Conservation (phyloP, 768 basidiomycete genomes). For the Collybiopsis luxurians region DNA sequence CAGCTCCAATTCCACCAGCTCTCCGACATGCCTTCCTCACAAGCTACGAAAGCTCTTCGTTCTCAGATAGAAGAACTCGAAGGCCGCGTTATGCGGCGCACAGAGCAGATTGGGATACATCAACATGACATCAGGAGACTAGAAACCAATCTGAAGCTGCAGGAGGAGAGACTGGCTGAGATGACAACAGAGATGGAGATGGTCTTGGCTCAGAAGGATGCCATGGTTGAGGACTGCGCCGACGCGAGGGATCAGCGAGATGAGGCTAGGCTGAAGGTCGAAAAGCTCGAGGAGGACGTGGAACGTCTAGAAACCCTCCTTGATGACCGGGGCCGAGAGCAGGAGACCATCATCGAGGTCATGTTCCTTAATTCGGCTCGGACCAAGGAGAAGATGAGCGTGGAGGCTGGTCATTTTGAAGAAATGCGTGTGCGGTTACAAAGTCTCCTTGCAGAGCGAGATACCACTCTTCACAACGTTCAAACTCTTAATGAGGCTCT, state of each 20-base stretch:
- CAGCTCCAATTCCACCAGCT: conserved; percentile 66
- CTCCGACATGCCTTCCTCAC: conserved; percentile 54
- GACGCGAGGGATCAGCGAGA: conserved; percentile 74
- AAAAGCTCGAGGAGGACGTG: conserved; percentile 60
- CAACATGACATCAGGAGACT: conserved; percentile 78
- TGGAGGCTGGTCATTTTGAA: not conserved
- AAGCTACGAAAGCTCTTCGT: conserved; percentile 53
- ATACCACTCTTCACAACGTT: conserved; percentile 7
- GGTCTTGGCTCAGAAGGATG: conserved; percentile 62
- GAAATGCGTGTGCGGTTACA: conserved; percentile 32
- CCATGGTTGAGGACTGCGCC: conserved; percentile 84
- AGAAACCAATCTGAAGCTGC: conserved; percentile 69
- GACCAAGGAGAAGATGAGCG: not conserved
- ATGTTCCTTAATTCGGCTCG: conserved; percentile 9
- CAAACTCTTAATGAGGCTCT: conserved; percentile 11
- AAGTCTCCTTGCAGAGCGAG: conserved; percentile 6
- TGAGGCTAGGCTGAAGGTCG: conserved; percentile 51
- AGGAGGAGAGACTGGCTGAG: conserved; percentile 73
- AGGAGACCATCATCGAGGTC: conserved; percentile 9
- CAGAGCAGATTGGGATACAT: conserved; percentile 73
- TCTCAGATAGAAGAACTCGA: conserved; percentile 72
- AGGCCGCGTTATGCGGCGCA: conserved; percentile 57
- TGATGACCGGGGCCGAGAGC: conserved; percentile 8
- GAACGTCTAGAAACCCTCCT: conserved; percentile 35
- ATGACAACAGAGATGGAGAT: conserved; percentile 69